Evolutionary conservation across 352 stramenopile genomes (phyloP).

Genomic region (Globisporangium sylvaticum): DNA sequence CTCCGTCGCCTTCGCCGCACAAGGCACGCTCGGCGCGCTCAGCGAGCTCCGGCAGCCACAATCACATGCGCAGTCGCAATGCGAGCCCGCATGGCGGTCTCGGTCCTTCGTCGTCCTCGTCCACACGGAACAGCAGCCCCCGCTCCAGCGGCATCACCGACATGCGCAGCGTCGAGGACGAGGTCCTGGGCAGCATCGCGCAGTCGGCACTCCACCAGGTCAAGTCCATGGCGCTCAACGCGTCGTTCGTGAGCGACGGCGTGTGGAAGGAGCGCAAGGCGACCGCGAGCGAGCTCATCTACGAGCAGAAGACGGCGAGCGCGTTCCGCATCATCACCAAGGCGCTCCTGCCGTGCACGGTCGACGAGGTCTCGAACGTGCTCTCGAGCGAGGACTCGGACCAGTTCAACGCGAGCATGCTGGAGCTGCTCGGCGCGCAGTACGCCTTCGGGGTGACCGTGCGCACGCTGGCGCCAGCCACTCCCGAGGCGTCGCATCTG

Average conservation of each 20-base stretch:
- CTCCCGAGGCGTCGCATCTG: slow-evolving; percentile 6
- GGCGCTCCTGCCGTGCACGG: slow-evolving; percentile 20
- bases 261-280: slow-evolving; percentile 8
- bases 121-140: slow-evolving; percentile 10
- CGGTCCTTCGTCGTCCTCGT: slow-evolving; percentile 4
- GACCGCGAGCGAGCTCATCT: slow-evolving; percentile 5
- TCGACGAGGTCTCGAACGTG: slow-evolving; percentile 18
- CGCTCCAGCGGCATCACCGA: slow-evolving; percentile 9
- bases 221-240: slow-evolving; percentile 4
- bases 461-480: slow-evolving; percentile 14
- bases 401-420: slow-evolving; percentile 28
- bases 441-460: slow-evolving; percentile 24
- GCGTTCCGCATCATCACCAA: slow-evolving; percentile 21
- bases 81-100: background rate
- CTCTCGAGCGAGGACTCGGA: slow-evolving; percentile 21
- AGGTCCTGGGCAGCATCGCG: slow-evolving; percentile 14
- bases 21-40: background rate
- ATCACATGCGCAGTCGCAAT: slow-evolving; percentile 7
- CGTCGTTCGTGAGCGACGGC: slow-evolving; percentile 5
- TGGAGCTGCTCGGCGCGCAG: slow-evolving; percentile 19
- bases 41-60: slow-evolving; percentile 16
- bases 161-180: slow-evolving; percentile 10
- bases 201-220: slow-evolving; percentile 13
- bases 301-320: slow-evolving; percentile 10
- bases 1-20: background rate